Base-by-base conservation (phyloP, 176 grass and related monocot species). In the Bothriochloa decipiens region DNA sequence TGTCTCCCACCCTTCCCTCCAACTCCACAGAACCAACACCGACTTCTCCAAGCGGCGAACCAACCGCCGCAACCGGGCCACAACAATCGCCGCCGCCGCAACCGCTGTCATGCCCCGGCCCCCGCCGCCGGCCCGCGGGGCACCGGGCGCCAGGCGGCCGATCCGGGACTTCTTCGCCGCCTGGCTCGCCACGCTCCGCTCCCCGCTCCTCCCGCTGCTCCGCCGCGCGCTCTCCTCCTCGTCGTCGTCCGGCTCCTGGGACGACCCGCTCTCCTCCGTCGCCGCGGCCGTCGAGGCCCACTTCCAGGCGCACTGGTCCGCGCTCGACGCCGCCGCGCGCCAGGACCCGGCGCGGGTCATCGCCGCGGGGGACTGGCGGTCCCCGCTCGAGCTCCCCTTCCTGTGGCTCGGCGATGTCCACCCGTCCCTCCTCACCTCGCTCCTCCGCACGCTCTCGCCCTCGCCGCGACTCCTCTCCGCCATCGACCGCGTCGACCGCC, bases 361-460 rank as follows among this genome's bases (percentile, higher is more conserved):
- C 84, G 75, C 76, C 57, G 77, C 91, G 39, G 72, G 82, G 18
- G 68, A 84, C 67, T 88, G 86, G 86, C 87, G 91, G 18, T 87
- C 87, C 46, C 87, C 84, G 14, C 76, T 92, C 76, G 91, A 92
- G 81, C 76, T 87, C 46, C 91, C 91, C 58, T 92, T 92, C 76
- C 84, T 92, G 71, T 92, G 86, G 85, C 77, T 92, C 77, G 91
- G 91, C 12, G 91, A 87, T 84, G 50, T 89, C 72, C 91, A 92
- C 81, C 91, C 91, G 14, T 86, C 87, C 81, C 84, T 92, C 76
- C 55, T 92, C 25, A 87, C 91, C 28, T 73, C 87, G 71, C 87
- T 92, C 49, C 71, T 87, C 65, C 87, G 87, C 8, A 87, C 91
- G 43, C 81, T 89, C 18, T 85, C 84, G 15, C 84, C 87, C 40